A percentile compares a stretch with the other conserved stretches of the same genome.
Evolutionary conservation across 2,329 filamentous ascomycete species (phyloP).

Genomic region (Pseudogymnoascus sp.): DNA sequence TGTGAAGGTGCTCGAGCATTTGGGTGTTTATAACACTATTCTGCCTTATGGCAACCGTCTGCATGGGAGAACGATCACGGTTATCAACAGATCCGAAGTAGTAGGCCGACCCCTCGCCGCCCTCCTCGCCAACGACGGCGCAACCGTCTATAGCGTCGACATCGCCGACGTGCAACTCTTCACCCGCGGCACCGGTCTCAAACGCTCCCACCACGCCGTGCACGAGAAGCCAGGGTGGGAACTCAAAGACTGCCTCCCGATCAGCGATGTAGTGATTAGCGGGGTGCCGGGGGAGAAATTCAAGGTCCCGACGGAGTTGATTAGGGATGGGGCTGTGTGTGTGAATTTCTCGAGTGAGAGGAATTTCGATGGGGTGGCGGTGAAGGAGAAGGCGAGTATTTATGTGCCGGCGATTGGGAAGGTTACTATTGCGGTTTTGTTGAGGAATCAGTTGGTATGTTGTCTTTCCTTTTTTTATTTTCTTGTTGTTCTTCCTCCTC

Average conservation of each 20-base stretch:
- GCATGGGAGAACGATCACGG: conserved; percentile 87
- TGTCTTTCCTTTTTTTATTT: conserved; percentile 34
- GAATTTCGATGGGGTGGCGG: conserved; percentile 76
- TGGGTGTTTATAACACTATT: conserved; percentile 94
- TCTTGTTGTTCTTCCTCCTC: conserved; percentile 29
- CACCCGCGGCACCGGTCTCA: conserved; percentile 78
- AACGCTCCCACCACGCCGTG: conserved; percentile 78
- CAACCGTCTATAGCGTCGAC: conserved; percentile 91
- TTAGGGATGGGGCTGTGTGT: conserved; percentile 90
- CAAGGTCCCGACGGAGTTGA: conserved; percentile 76
- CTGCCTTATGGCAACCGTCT: conserved; percentile 86
- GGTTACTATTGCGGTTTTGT: conserved; percentile 85
- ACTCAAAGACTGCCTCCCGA: conserved; percentile 70
- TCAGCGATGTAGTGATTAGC: conserved; percentile 90
- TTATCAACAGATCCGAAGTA: conserved; percentile 94
- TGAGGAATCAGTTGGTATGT: conserved; percentile 65
- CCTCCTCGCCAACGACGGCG: conserved; percentile 89
- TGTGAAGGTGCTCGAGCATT: conserved; percentile 92
- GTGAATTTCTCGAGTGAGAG: conserved; percentile 96
- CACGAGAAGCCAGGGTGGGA: conserved; percentile 72
- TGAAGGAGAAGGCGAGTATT: conserved; percentile 93
- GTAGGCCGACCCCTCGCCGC: conserved; percentile 89
- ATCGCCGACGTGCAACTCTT: conserved; percentile 87
- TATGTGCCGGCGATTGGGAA: conserved; percentile 97
- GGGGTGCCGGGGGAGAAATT: conserved; percentile 82